Evolutionary conservation across 2,329 filamentous ascomycete genomes (phyloP).

Genomic region (Penicillium nordicum): DNA sequence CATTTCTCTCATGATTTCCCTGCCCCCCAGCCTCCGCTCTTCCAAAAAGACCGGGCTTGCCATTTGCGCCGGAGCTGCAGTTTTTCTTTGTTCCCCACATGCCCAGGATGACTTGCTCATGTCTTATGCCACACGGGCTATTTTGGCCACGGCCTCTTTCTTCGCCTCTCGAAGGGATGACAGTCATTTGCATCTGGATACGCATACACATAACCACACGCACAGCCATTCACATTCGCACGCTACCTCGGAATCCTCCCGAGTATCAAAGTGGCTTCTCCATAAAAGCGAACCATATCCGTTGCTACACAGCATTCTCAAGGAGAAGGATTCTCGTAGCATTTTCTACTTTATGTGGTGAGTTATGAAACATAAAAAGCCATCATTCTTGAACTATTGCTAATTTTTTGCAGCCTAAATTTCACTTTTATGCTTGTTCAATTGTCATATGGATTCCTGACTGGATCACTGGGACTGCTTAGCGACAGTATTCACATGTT

Average conservation of each 20-base stretch:
- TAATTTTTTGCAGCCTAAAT: conserved; percentile 64
- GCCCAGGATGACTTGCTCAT: conserved; percentile 26
- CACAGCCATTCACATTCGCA: conserved; percentile 29
- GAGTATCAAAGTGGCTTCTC: conserved; percentile 70
- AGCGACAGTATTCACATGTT: conserved; percentile 99
- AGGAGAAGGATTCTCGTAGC: conserved; percentile 85
- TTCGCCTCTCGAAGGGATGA: conserved; percentile 35
- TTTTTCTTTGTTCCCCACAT: conserved; percentile 31
- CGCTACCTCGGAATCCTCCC: conserved; percentile 53
- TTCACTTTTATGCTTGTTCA: conserved; percentile 94
- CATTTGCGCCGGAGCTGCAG: conserved; percentile 25
- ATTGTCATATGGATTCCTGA: conserved; percentile 88
- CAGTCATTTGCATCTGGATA: conserved; percentile 22
- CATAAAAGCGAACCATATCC: conserved; percentile 67
- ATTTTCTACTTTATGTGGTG: conserved; percentile 98
- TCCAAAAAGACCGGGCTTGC: conserved; percentile 33
- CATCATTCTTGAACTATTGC: conserved; percentile 3
- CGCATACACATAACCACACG: conserved; percentile 33
- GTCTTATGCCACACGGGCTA: conserved; percentile 26
- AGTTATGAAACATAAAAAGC: conserved; percentile 28
- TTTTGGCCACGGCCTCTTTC: conserved; percentile 31
- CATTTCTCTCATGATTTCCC: conserved; percentile 25
- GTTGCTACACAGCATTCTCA: conserved; percentile 77
- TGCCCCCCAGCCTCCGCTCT: conserved; percentile 26
- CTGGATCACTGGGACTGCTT: conserved; percentile 88